Conservation (phyloP, 352 stramenopile genomes). For the Aphanomyces invadans region DNA sequence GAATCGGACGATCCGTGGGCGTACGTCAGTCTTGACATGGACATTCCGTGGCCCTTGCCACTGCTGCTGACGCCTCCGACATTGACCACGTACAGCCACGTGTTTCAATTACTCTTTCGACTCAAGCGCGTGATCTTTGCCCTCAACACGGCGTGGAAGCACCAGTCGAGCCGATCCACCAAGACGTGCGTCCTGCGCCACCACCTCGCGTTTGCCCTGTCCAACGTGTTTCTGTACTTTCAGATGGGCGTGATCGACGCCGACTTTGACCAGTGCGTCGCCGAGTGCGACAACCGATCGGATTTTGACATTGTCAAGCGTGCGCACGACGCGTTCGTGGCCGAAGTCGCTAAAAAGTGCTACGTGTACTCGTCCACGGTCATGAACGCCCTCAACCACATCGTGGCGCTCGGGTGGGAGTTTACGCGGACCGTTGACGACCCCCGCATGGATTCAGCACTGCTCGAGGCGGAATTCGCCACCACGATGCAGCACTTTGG, state of each 20-base stretch:
- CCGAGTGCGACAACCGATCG: constrained; percentile 36
- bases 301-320: constrained; percentile 70
- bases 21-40: constrained; percentile 40
- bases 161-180: constrained; percentile 24
- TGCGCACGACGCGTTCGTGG: constrained; percentile 62
- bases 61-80: constrained; percentile 49
- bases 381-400: constrained; percentile 44
- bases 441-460: not conserved
- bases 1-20: constrained; percentile 33
- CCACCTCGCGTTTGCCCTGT: constrained; percentile 70
- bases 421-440: no score
- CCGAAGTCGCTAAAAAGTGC: constrained; percentile 51
- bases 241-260: constrained; percentile 71
- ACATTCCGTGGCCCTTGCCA: constrained; percentile 58
- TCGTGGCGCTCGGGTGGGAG: constrained; percentile 55
- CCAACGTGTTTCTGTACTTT: constrained; percentile 63
- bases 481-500: not conserved
- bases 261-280: constrained; percentile 48
- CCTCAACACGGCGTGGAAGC: constrained; percentile 61
- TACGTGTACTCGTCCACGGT: constrained; percentile 64
- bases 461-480: not conserved
- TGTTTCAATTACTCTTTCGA: constrained; percentile 77
- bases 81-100: constrained; percentile 48
- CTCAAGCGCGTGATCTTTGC: constrained; percentile 63
- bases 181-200: constrained; percentile 35